Evolutionary conservation across 1,284 basidiomycete species (phyloP), one percentile per base, ranked within the genome.

Genomic region (Phenoliferia sp.): DNA sequence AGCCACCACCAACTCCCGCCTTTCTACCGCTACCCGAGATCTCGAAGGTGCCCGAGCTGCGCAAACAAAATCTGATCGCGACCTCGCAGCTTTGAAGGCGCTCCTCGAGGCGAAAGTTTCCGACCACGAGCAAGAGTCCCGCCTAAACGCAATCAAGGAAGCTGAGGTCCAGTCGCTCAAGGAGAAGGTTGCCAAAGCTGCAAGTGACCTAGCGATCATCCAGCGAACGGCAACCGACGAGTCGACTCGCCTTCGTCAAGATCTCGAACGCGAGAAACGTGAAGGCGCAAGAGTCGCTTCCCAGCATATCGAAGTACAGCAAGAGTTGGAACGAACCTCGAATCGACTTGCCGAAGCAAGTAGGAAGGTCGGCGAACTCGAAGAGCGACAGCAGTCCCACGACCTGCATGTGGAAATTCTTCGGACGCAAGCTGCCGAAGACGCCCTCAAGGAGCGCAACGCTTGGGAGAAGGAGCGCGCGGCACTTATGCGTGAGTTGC

Each of bases 391-490:
- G 44, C 64, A 73, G 52, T 67, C 71, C 36, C 70, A 75, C 36
- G 73, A 69, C 17, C 68, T 70, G 34, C 89, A 94, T 65, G 87
- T 87, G 0, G 92, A 95, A 73, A 80, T 96, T 2, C 79, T 92
- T 9, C 86, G 87, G 34, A 84, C 86, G n/a, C 85, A 88, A 59
- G 87, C 91, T 68, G 85, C 86, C 52, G 88, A 90, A 44, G 65
- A 65, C 7, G 64, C 71, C 48, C 68, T 71, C 3, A 63, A 62
- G 17, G 76, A 76, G 59, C 74, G 74, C 22, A 73, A 93, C 88
- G 83, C 80, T 44, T 81, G 92, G 58, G 91, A 95, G 73, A 87
- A 88, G 62, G 88, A 92, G 76, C 80, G 96, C 31, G 79, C 84
- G 0, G 81, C 85, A 19, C 86, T 90, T 7, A 87, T 90, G 74